Percentiles rank a stretch among this genome's conserved stretches.
These are phyloP conservation scores for Dothistroma septosporum DNA, from an alignment of 2,329 filamentous ascomycete genomes.

Conservation along the genomic window DNA sequence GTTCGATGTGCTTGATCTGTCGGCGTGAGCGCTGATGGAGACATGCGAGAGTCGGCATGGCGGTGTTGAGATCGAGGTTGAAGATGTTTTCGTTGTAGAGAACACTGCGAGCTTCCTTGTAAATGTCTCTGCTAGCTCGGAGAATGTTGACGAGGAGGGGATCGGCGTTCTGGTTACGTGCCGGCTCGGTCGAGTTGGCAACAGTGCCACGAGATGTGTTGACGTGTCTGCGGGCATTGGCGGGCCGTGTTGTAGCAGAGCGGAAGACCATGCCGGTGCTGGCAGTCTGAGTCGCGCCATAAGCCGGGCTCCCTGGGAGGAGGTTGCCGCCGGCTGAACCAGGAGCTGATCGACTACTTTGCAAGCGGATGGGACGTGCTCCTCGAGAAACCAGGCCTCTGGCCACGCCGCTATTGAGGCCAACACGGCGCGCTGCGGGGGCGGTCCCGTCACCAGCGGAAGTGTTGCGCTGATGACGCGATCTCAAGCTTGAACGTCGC, in stretches of 20 bases:
- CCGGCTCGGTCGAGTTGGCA: constrained; percentile 8
- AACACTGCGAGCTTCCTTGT: constrained; percentile 39
- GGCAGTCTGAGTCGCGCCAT: background rate
- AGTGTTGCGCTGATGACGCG: background rate
- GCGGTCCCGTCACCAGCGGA: background rate
- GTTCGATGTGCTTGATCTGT: constrained; percentile 42
- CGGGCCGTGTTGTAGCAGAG: background rate
- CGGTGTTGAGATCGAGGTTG: constrained; percentile 37
- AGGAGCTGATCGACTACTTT: constrained; percentile 5
- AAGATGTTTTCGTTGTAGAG: constrained; percentile 42
- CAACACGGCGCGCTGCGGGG: background rate
- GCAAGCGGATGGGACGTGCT: constrained; percentile 3
- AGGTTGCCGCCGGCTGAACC: constrained; percentile 5
- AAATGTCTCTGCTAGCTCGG: constrained; percentile 38
- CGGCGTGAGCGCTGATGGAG: constrained; percentile 43
- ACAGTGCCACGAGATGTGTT: background rate
- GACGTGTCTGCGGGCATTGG: background rate
- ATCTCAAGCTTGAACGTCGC: background rate
- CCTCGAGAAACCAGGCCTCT: constrained; percentile 4
- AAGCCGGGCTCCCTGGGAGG: background rate
- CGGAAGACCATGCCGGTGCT: background rate
- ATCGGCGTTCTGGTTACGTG: constrained; percentile 31
- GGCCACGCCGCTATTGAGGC: background rate
- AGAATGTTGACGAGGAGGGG: constrained; percentile 40
- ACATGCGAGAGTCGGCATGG: constrained; percentile 37